Evolutionary conservation across 164 flowering plant genomes (phyloP), one percentile per base, ranked within the genome.

Genomic region (Magnolia kwangsiensis): DNA sequence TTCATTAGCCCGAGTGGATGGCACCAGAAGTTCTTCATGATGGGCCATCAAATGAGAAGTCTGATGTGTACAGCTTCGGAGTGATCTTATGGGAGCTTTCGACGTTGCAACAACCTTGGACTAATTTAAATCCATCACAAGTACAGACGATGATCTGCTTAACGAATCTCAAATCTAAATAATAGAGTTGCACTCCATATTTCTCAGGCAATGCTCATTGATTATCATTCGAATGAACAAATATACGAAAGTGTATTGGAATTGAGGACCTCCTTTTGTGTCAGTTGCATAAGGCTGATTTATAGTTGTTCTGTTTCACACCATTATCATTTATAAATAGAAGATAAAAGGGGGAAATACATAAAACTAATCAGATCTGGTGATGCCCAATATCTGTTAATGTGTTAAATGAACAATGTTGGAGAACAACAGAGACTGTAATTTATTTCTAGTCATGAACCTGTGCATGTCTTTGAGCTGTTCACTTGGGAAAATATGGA

Each of bases 11-110:
- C 67, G 97, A 94, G 86, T 94, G 98, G 97, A 94, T 94, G 97
- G 97, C 98, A 69, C 98, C 98, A 61, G 98, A 94, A 87, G 98
- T 94, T 76, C 92, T 94, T 1, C 96, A 97, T 55, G 98, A 91
- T 78, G 98, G 92, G 80, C 96, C 91, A 79, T 94, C 98, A 80
- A 90, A 94, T 86, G 98, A 94, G 78, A 94, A 94, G 77, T 92
- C 95, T 19, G 98, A 94, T 79, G 86, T 94, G 58, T 94, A 94
- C 78, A 94, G 98, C 79, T 94, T 94, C 81, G 98, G 98, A 24
- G 89, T 94, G 7, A 94, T 94, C 49, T 85, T 94, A 82, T 94
- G 98, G 98, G 98, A 94, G 85, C 88, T 94, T 78, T 85, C 88
- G 20, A 94, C 98, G 19, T 20, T 94, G 86, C 96, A 92, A 81